Evolutionary conservation across 2,329 filamentous ascomycete genomes (phyloP), one percentile per base, ranked within the genome.

Genomic region (Colletotrichum karsti): DNA sequence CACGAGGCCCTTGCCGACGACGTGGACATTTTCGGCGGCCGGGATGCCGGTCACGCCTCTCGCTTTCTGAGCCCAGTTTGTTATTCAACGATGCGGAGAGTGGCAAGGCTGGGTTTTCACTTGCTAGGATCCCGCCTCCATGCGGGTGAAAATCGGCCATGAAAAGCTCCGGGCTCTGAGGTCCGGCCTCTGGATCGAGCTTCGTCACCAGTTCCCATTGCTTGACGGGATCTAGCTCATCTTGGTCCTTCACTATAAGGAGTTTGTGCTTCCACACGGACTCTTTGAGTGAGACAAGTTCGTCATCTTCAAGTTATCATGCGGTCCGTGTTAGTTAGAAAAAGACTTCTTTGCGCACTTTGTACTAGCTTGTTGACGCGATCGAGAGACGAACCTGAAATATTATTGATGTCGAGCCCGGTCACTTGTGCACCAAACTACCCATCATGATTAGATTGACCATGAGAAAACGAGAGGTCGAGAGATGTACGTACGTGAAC

Each of bases 1-100:
- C 73, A 83, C 82, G 70, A 77, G 80, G 1, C 82, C 82, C 70
- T 83, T 83, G n/a, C 82, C 82, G 26, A 84, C 80, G 2, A 84
- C 72, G 10, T 80, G 78, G 7, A 84, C 78, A 55, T 83, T 82
- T 46, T 81, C 81, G 20, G 80, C 82, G 3, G 78, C 77, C 1
- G 82, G 82, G 9, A 84, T 79, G 7, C 77, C 78, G 44, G 75
- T 65, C 24, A 79, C 77, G n/a, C 78, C 74, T 41, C 77, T 73
- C 24, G 70, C 59, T 74, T 76, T 74, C 72, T 74, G 41, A 9
- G n/a, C n/a, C n/a, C n/a, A n/a, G n/a, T n/a, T n/a, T n/a, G n/a
- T n/a, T n/a, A n/a, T n/a, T n/a, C n/a, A n/a, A n/a, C n/a, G n/a
- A n/a, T n/a, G n/a, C n/a, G n/a, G n/a, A n/a, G n/a, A n/a, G n/a